Base-by-base conservation (phyloP, 768 basidiomycete genomes). In the Phylloporus arenicola region DNA sequence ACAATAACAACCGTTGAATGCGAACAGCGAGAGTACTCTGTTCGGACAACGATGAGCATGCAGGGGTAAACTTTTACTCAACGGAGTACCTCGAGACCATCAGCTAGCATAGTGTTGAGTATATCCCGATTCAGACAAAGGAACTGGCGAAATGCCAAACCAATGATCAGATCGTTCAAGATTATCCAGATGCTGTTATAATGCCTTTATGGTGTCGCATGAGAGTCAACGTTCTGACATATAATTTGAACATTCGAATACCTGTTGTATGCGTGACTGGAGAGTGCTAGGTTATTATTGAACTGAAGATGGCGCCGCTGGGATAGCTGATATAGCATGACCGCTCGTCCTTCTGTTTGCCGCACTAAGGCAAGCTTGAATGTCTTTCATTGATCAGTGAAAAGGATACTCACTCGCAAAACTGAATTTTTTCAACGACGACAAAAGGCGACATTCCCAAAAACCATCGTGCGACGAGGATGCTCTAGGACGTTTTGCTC, bases 171-270 rank as follows among this genome's bases (percentile, higher is more conserved):
- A 62, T 98, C 95, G 67, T 97, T 97, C 57, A 92, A 64, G 25
- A 93, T 78, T 2, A 95, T 73, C 95, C 95, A 98, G 2, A 95
- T 75, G 27, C 80, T 83, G 61, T 94, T 96, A 72, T 90, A 94
- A 64, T 95, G 93, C 45, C 90, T 93, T 41, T 14, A 51, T 17
- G 29, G 50, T 9, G 41, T 54, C 25, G 47, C 7, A 24, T 13
- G 3, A n/a, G n/a, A 14, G 19, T 31, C 38, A 33, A 19, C n/a
- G 6, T 34, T 16, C 14, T 13, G 48, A 33, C 43, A 24, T 17
- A 35, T 24, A 25, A 34, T 1, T 37, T 5, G 61, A 75, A 37
- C 54, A 88, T 2, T 39, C 4, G 60, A 75, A 39, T 54, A 88
- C 86, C 78, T 80, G 51, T 88, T 88, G 58, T 92, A 92, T 44